These are phyloP conservation scores for Yamadazyma jaroonii DNA, from an alignment of 1,139 yeast genomes.

Conservation along the genomic window DNA sequence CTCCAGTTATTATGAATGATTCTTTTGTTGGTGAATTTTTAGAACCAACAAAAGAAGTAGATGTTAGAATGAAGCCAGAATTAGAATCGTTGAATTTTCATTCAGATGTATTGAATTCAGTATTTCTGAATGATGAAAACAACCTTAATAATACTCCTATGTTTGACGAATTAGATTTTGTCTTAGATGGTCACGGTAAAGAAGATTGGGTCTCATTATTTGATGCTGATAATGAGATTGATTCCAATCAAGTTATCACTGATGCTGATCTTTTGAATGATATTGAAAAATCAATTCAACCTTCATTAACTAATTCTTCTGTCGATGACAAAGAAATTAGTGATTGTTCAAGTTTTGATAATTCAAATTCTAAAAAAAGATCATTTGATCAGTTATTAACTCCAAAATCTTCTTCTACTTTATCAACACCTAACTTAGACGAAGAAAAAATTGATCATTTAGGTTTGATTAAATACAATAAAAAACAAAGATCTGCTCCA, in stretches of 20 bases:
- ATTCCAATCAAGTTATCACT: conserved; percentile 24
- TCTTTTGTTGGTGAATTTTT: conserved; percentile 23
- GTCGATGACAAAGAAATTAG: conserved; percentile 5
- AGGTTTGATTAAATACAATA: conserved; percentile 62
- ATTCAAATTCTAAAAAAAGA: conserved; percentile 8
- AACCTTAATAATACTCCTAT: conserved; percentile 57
- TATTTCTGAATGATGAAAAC: conserved; percentile 47
- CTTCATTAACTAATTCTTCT: not conserved
- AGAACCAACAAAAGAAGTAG: conserved; percentile 5
- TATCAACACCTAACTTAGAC: conserved; percentile 29
- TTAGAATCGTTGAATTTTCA: conserved; percentile 52
- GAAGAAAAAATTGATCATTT: conserved; percentile 47
- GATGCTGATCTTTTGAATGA: conserved; percentile 19
- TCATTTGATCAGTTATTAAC: conserved; percentile 25
- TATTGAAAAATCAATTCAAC: conserved; percentile 12
- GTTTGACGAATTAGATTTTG: conserved; percentile 56
- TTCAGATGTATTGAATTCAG: conserved; percentile 59
- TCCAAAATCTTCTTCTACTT: conserved; percentile 33
- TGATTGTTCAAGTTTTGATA: conserved; percentile 5
- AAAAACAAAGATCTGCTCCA: conserved; percentile 58
- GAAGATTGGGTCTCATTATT: conserved; percentile 68
- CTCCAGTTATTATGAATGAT: conserved; percentile 22
- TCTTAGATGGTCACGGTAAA: conserved; percentile 44
- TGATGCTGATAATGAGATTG: conserved; percentile 34
- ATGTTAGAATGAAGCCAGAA: conserved; percentile 7